Percentiles rank a stretch among this genome's conserved stretches.
These are phyloP conservation scores for Echeveria elegans DNA, from an alignment of 164 flowering plant species.

Conservation along the genomic window DNA sequence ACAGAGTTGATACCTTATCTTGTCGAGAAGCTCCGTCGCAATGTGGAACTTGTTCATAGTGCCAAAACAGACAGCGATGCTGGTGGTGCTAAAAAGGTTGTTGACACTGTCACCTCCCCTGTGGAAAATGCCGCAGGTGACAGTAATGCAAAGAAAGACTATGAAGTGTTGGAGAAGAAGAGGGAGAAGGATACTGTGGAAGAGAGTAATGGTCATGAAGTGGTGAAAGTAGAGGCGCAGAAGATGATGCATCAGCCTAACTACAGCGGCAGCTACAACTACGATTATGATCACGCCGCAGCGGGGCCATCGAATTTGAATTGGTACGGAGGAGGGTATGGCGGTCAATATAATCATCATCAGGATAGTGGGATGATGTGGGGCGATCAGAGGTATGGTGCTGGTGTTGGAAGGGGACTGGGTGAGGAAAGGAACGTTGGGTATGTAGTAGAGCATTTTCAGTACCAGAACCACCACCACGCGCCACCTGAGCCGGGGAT, in stretches of 20 bases:
- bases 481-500: constrained; percentile 25
- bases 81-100: constrained; percentile 15
- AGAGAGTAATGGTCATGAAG: background rate
- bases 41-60: constrained; percentile 57
- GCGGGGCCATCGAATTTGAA: constrained; percentile 14
- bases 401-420: background rate
- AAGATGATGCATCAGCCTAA: constrained; percentile 25
- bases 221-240: constrained; percentile 22
- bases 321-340: constrained; percentile 18
- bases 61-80: constrained; percentile 33
- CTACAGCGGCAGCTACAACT: constrained; percentile 7
- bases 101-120: background rate
- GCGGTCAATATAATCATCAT: background rate
- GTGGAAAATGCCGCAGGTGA: constrained; percentile 9
- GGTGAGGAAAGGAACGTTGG: constrained; percentile 10
- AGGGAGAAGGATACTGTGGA: constrained; percentile 14
- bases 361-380: background rate
- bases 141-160: constrained; percentile 10
- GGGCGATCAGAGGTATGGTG: constrained; percentile 9
- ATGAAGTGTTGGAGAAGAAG: constrained; percentile 13
- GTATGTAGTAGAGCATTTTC: constrained; percentile 14
- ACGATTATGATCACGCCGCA: background rate
- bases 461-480: constrained; percentile 1
- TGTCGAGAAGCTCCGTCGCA: constrained; percentile 42
- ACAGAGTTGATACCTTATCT: constrained; percentile 38